Evolutionary conservation across 805 yeast species (phyloP).

Genomic region (Wickerhamomyces mucosus): DNA sequence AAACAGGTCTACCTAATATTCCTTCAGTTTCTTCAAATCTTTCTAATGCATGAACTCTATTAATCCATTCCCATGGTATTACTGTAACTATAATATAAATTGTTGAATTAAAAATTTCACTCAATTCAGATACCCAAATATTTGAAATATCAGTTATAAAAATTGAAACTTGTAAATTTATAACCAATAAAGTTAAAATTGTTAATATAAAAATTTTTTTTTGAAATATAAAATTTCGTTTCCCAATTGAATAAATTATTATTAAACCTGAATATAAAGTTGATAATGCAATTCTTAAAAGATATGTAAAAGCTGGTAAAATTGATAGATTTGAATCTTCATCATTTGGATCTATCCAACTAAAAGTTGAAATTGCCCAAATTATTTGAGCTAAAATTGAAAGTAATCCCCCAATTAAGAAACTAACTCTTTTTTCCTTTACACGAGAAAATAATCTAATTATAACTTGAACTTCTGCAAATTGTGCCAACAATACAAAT

Average conservation of each 20-base stretch:
- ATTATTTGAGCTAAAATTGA: slow-evolving; percentile 49
- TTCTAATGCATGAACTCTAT: slow-evolving; percentile 48
- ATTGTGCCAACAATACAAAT: slow-evolving; percentile 45
- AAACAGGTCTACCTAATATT: slow-evolving; percentile 63
- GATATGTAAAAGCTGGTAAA: slow-evolving; percentile 64
- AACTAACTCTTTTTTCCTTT: slow-evolving; percentile 55
- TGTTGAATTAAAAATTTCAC: slow-evolving; percentile 65
- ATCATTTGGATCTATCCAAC: slow-evolving; percentile 13
- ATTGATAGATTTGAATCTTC: slow-evolving; percentile 35
- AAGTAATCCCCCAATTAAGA: slow-evolving; percentile 46
- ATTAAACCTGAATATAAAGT: slow-evolving; percentile 60
- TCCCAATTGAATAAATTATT: slow-evolving; percentile 43
- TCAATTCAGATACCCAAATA: slow-evolving; percentile 63
- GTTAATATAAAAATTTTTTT: slow-evolving; percentile 46
- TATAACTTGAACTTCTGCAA: slow-evolving; percentile 64
- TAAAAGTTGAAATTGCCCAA: slow-evolving; percentile 60
- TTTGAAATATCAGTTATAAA: slow-evolving; percentile 71
- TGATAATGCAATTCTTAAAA: slow-evolving; percentile 62
- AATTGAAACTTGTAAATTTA: slow-evolving; percentile 55
- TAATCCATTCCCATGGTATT: slow-evolving; percentile 82
- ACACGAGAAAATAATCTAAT: slow-evolving; percentile 60
- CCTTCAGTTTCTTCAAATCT: slow-evolving; percentile 58
- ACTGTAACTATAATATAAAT: slow-evolving; percentile 65
- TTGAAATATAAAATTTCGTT: slow-evolving; percentile 41
- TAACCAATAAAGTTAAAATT: slow-evolving; percentile 41